Base-by-base conservation (phyloP, 2,329 filamentous ascomycete species). In the Cytospora piceae region DNA sequence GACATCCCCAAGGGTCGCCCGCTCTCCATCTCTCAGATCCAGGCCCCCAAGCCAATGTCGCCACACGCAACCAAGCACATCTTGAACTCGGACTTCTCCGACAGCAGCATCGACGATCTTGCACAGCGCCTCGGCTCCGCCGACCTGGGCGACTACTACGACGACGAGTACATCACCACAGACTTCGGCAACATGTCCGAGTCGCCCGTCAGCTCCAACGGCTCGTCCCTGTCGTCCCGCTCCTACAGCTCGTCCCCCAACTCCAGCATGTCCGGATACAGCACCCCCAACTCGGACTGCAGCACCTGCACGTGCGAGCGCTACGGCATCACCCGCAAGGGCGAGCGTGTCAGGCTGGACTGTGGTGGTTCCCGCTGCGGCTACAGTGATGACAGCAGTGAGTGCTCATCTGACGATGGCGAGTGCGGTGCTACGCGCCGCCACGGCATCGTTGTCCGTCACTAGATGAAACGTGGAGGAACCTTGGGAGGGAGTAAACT, bases 331-430 rank as follows among this genome's bases (percentile, higher is more conserved):
- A 97, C 94, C 70, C 91, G 93, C 81, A 89, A 90, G 78, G 93
- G 94, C 75, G 91, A 96, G 79, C 90, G 94, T 74, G 91, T 98
- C 85, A 95, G 94, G 86, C 88, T 97, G 78, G 94, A 97, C 86
- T 98, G 94, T 76, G 93, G 93, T 72, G 94, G 94, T 72, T 83
- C 88, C 68, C 90, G 92, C 77, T 97, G 94, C 80, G 92, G 92
- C 74, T 95, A 91, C 81, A 86, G 85, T 70, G 89, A 92, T 73
- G 87, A 90, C 68, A 86, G 83, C 69, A 85, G 82, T 61, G 85
- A 87, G 64, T 92, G 89, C 83, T 93, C 88, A 71, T 90, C 85
- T 72, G 89, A 89, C 72, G 80, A 81, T 74, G 86, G 88, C 73
- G 85, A 86, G 70, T 79, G 80, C 67, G 87, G 82, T 71, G 81